Conservation (phyloP, 164 flowering plant genomes). For the Litsea cubeba region DNA sequence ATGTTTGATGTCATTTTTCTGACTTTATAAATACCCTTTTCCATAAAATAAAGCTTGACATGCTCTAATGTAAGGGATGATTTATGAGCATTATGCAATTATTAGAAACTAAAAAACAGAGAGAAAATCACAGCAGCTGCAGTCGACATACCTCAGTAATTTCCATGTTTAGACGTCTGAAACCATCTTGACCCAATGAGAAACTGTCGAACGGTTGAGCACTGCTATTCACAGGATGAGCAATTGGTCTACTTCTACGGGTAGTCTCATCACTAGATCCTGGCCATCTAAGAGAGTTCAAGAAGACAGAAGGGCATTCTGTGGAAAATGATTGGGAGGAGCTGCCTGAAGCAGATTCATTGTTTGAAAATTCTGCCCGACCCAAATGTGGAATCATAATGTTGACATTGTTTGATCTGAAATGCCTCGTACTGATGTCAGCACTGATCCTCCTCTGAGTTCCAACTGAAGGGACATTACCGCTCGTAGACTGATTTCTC, state of each 20-base stretch:
- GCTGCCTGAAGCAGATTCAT: slow-evolving; percentile 17
- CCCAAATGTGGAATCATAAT: slow-evolving; percentile 18
- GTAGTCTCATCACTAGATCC: slow-evolving; percentile 33
- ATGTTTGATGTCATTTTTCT: too few species aligned
- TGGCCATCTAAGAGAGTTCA: slow-evolving; percentile 23
- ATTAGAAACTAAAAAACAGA: not conserved
- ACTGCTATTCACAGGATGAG: slow-evolving; percentile 37
- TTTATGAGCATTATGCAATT: not conserved
- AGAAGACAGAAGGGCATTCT: slow-evolving; percentile 22
- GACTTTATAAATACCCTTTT: too few species aligned
- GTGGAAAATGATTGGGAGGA: slow-evolving; percentile 27
- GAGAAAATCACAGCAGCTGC: not conserved
- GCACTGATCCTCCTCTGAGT: slow-evolving; percentile 36
- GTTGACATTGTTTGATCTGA: slow-evolving; percentile 33
- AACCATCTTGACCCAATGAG: slow-evolving; percentile 37
- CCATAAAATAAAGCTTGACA: too few species aligned
- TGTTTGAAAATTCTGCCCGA: slow-evolving; percentile 22
- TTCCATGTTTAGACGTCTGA: slow-evolving; percentile 49
- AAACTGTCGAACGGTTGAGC: slow-evolving; percentile 23
- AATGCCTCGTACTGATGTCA: slow-evolving; percentile 31
- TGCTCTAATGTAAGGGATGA: too few species aligned
- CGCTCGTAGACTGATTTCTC: slow-evolving; percentile 29
- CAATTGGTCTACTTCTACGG: slow-evolving; percentile 20
- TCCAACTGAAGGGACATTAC: slow-evolving; percentile 42
- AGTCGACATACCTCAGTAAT: slow-evolving; percentile 60